Percentiles rank a stretch among this genome's conserved stretches.
Evolutionary conservation across 2,329 filamentous ascomycete genomes (phyloP).

Genomic region (Penicillium sp.): DNA sequence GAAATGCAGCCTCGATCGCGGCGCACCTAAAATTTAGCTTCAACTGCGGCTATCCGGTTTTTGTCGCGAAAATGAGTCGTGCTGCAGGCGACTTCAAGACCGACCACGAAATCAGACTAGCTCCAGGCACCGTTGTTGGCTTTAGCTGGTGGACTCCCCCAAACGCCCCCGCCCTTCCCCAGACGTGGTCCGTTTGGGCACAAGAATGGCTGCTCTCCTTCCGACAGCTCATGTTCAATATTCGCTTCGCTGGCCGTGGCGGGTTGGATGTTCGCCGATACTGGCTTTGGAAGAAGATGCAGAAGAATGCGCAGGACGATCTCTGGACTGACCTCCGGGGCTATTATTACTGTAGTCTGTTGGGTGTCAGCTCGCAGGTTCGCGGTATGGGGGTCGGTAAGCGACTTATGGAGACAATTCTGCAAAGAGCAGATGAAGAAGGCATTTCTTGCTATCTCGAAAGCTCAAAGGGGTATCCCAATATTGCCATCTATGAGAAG

Average conservation of each 20-base stretch:
- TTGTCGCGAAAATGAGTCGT: conserved; percentile 62
- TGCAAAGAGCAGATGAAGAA: conserved; percentile 63
- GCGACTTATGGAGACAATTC: conserved; percentile 63
- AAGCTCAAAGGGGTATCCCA: conserved; percentile 66
- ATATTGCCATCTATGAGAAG: conserved; percentile 67
- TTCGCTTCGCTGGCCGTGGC: conserved; percentile 63
- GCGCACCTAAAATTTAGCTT: conserved; percentile 71
- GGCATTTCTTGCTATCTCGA: conserved; percentile 68
- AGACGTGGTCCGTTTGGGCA: conserved; percentile 62
- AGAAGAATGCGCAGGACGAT: conserved; percentile 60
- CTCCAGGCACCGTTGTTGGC: conserved; percentile 58
- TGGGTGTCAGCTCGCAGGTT: conserved; percentile 64
- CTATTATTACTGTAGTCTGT: conserved; percentile 76
- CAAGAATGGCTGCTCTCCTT: conserved; percentile 67
- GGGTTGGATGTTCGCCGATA: conserved; percentile 67
- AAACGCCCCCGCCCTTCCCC: conserved; percentile 45
- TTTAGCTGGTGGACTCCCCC: conserved; percentile 73
- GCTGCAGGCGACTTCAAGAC: conserved; percentile 24
- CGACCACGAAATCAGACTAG: conserved; percentile 10
- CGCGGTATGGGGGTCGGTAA: conserved; percentile 68
- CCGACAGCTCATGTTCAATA: conserved; percentile 65
- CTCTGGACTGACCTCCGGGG: conserved; percentile 66
- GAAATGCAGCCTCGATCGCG: conserved; percentile 63
- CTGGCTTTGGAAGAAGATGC: conserved; percentile 69
- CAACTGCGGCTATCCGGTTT: conserved; percentile 62